These are phyloP conservation scores for Uromyces viciae-fabae DNA, from an alignment of 1,284 basidiomycete species.

Conservation along the genomic window DNA sequence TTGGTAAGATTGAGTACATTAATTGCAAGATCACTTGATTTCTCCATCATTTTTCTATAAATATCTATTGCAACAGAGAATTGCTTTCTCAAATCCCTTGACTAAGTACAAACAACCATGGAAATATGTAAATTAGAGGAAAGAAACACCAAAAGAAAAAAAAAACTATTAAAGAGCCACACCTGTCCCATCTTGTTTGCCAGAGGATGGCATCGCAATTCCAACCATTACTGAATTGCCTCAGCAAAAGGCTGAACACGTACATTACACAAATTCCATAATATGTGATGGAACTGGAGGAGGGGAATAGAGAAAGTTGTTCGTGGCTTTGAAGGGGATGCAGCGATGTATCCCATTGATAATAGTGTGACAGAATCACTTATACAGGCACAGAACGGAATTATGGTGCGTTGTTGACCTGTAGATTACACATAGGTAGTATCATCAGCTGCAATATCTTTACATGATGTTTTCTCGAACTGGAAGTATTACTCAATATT, in stretches of 20 bases:
- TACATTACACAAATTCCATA: too few relatives aligned
- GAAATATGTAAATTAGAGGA: neutral
- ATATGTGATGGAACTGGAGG: constrained; percentile 14
- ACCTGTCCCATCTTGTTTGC: neutral
- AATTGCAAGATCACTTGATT: neutral
- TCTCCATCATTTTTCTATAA: neutral
- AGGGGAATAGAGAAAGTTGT: constrained; percentile 6
- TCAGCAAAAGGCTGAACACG: neutral
- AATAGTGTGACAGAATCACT: neutral
- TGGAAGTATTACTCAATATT: too few relatives aligned
- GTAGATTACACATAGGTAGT: too few relatives aligned
- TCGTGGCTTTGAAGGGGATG: neutral
- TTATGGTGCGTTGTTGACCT: neutral
- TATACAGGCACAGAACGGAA: constrained; percentile 12
- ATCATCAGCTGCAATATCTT: too few relatives aligned
- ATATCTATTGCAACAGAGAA: neutral
- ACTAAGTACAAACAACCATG: neutral
- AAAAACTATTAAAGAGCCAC: too few relatives aligned
- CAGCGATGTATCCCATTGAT: constrained; percentile 1
- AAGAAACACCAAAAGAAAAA: too few relatives aligned
- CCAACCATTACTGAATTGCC: neutral
- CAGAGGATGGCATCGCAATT: neutral
- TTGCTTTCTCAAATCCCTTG: neutral
- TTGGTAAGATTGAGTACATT: neutral
- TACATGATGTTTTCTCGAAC: too few relatives aligned